Base-by-base conservation (phyloP, 352 stramenopile genomes). In the Pythium biforme region DNA sequence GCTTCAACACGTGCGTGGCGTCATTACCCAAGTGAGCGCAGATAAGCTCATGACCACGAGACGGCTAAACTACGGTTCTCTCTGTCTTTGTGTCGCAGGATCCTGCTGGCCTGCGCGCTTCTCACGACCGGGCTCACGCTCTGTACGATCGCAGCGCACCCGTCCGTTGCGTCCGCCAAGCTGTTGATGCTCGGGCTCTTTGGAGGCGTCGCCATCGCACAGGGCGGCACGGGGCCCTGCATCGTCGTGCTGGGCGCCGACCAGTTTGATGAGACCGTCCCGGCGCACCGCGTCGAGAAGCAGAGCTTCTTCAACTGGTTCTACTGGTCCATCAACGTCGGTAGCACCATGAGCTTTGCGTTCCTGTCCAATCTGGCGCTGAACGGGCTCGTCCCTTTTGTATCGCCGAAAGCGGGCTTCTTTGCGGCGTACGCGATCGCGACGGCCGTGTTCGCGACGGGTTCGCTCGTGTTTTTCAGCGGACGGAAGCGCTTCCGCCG, bases 281-380 rank as follows among this genome's bases (percentile, higher is more conserved):
- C 81, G 0, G 67, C 68, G 4, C 81, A 95, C 62, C 77, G 76
- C 7, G 45, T 61, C 1, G 82, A 93, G 72, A 91, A 95, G 57
- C 82, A 95, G 63, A 90, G 81, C 34, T 97, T 96, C 65, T 97
- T 97, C 74, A 94, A 96, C 62, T 96, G 83, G 81, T 97, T 97
- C 69, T 97, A 97, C 74, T 96, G 86, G 87, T 71, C 83, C 8
- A 96, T 97, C 66, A 97, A 97, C 63, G 70, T 96, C 20, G 91
- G 91, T 20, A 84, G 88, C 6, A 89, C 90, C 27, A 86, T 97
- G 53, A 96, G 89, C 73, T 97, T 90, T 68, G 89, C 77, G 0
- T 77, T 97, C 26, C 73, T 97, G 31, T 90, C 88, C 0, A 97
- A 97, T 60, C 58, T 97, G 34, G 91, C 87, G 0, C 86, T 97